Evolutionary conservation across 257 asterid species (phyloP), one percentile per base, ranked within the genome.

Genomic region (Fraxinus quadrangulata): DNA sequence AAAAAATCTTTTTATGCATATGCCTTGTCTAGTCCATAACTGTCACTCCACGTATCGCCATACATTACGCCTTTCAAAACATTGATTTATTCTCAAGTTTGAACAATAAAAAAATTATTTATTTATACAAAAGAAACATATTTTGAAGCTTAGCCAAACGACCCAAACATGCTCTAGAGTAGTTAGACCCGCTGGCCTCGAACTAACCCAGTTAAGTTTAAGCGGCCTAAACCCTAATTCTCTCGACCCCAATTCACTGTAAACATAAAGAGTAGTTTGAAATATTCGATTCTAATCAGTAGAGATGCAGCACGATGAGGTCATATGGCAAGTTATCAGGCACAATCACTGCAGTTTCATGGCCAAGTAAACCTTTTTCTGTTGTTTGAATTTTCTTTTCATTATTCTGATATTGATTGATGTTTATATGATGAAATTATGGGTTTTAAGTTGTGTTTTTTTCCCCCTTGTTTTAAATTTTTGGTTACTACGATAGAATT

Each of bases 341-440:
- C 99, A 96, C 94, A 96, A 92, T 0, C 98, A 94, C 79, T 96
- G 99, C 92, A 96, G 98, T 84, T 96, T 89, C 85, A 94, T 96
- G 97, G 91, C 97, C 75, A 96, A 94, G 98, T 93, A 81, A 88
- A 72, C 69, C 0, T 9, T 8, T 61, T n/a, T 49, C 1, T 19
- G 21, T 3, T 49, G 1, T 13, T 49, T 56, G 51, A 28, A 34
- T 7, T 30, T 45, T 40, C 10, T 2, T 61, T 61, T 61, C 0
- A 6, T 17, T 6, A 4, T 7, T 56, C 33, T 5, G 26, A 3
- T 54, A 54, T 54, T 54, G n/a, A 49, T 49, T 49, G 16, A 49
- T 12, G 16, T 13, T 14, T 49, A 21, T 21, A 21, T n/a, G 67
- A 5, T 61, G 14, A 61, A 3, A 59, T 63, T 24, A 17, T 76